Base-by-base conservation (phyloP, 2,329 filamentous ascomycete genomes). In the Colletotrichum agaves region DNA sequence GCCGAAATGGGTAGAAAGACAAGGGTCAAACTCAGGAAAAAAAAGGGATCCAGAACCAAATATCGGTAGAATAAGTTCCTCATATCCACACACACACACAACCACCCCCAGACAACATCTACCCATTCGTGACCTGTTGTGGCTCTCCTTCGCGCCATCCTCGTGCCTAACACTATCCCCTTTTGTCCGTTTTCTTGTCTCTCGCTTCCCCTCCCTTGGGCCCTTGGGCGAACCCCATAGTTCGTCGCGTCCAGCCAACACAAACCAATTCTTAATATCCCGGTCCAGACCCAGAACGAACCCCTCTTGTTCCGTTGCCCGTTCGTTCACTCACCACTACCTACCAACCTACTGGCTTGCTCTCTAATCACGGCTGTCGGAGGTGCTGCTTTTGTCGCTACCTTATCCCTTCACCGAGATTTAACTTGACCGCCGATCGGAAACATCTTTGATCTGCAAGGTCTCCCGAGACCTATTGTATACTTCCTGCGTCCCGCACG, bases 381-480 rank as follows among this genome's bases (percentile, higher is more conserved):
- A 17, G 21, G 37, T 44, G 13, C 37, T 31, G 55, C 21, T 31
- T 17, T n/a, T 50, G 47, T 35, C 10, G 44, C 21, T 52, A 46
- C 27, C 44, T 21, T 23, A 17, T 23, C 52, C 23, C 31, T 52
- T 52, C 58, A 59, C 46, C 64, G 39, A 67, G 58, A 46, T 37
- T 53, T 64, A 64, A 49, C 64, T 59, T 53, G 61, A 64, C 64
- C 64, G 53, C 64, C 53, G 61, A 59, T 59, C 64, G 46, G 53
- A 53, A 50, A 57, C 50, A 31, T 15, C 17, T 41, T 43, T 31
- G 27, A 5, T 31, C 46, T 44, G 19, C 31, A 35, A 33, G n/a
- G 17, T 17, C 43, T 37, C 37, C n/a, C n/a, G n/a, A n/a, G n/a
- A n/a, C n/a, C 46, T 37, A 13, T 37, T 19, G 19, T 44, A 44